phyloP scores from a whole-genome alignment of 2,329 filamentous ascomycete species.

The Ceratocystis alfenasii region DNA sequence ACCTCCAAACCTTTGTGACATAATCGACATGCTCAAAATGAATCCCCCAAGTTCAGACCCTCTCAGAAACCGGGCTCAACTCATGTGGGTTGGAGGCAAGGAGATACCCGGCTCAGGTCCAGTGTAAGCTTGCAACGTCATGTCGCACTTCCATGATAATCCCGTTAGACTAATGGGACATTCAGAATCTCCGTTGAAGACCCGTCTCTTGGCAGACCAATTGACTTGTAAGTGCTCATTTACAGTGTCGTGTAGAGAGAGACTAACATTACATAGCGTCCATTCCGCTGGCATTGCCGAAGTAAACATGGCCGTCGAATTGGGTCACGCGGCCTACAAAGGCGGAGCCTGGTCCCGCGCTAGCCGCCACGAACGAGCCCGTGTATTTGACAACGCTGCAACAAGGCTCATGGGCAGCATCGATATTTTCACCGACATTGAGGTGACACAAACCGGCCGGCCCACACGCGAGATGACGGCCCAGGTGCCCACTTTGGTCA shows the following conservation, averaged over 20 bases:
- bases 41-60: too few species aligned
- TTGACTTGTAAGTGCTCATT: conserved; percentile 35
- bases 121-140: conserved; percentile 32
- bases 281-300: conserved; percentile 35
- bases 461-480: conserved; percentile 31
- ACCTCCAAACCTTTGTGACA: too few species aligned
- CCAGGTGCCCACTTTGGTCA: conserved; percentile 30
- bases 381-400: conserved; percentile 36
- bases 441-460: conserved; percentile 36
- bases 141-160: not conserved
- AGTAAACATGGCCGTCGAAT: conserved; percentile 37
- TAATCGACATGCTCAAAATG: too few species aligned
- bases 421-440: conserved; percentile 34
- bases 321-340: conserved; percentile 34
- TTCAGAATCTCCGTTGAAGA: conserved; percentile 41
- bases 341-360: conserved; percentile 36
- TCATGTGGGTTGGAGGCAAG: conserved; percentile 26
- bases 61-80: too few species aligned
- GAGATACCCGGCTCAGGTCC: conserved; percentile 32
- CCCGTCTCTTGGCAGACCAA: conserved; percentile 41
- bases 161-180: not conserved
- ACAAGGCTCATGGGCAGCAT: conserved; percentile 32
- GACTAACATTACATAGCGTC: conserved; percentile 8
- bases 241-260: too few species aligned
- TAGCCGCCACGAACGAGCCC: conserved; percentile 32